These are phyloP conservation scores for Nicotiana benthamiana DNA, from an alignment of 257 asterid species.

Conservation along the genomic window DNA sequence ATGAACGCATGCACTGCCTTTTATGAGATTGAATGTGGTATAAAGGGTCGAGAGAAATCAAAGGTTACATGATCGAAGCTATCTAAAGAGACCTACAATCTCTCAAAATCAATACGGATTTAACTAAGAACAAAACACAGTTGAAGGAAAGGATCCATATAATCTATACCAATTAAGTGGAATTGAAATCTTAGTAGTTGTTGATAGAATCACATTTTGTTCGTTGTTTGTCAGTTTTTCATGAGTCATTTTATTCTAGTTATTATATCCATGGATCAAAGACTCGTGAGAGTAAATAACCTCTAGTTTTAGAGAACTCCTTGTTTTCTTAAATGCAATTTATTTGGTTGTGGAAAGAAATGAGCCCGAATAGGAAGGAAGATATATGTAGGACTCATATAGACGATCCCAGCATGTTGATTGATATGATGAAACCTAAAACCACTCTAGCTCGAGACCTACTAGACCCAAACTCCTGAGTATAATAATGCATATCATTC, in stretches of 20 bases:
- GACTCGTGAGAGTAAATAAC: not conserved
- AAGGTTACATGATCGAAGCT: not conserved
- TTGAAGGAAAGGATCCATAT: not conserved
- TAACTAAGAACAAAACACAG: not conserved
- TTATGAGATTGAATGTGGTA: not conserved
- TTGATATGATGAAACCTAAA: not conserved
- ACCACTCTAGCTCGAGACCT: not conserved
- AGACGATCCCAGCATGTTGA: fast-evolving
- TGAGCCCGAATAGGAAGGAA: not conserved
- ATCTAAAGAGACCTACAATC: not conserved
- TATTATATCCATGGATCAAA: not conserved
- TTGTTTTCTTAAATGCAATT: not conserved
- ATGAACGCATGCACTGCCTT: too few species aligned
- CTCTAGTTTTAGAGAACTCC: not conserved
- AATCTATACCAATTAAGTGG: not conserved
- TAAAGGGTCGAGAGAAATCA: not conserved
- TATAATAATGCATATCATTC: not conserved
- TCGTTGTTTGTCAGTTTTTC: not conserved
- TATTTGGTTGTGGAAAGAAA: not conserved
- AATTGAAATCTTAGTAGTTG: not conserved
- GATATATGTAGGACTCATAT: not conserved
- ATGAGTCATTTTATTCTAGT: not conserved
- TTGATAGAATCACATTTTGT: not conserved
- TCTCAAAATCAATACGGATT: not conserved
- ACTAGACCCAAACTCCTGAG: not conserved